Evolutionary conservation across 176 grass and related monocot genomes (phyloP), one percentile per base, ranked within the genome.

Genomic region (Oryza glaberrima): DNA sequence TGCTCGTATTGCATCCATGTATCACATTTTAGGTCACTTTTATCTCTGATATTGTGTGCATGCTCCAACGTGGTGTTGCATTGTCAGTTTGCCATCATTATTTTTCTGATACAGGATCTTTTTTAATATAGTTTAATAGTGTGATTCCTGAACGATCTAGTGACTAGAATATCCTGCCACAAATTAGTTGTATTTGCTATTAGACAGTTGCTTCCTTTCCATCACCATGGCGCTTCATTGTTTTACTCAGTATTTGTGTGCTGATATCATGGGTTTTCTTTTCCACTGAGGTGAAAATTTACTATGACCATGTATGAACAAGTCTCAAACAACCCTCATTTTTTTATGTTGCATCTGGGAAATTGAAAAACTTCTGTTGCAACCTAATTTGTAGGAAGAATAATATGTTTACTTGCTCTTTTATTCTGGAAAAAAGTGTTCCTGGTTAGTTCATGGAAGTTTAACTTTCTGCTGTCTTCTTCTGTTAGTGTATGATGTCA

Each of bases 401-500:
- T 47, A 35, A 5, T 45, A 20, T 19, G 16, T 38, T 13, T 79
- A 38, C 9, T 40, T 6, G n/a, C 47, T 73, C 2, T 70, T 69
- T 60, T 51, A 67, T 79, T 48, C 17, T 69, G 12, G 7, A 0
- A 28, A 28, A 69, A 70, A 12, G 19, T 34, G n/a, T 68, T 75
- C 79, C 68, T 68, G 47, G 36, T 66, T 69, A 60, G 51, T 19
- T 47, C 45, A 17, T 70, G 72, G 19, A 58, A 78, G 11, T 75
- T 83, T 90, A 75, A 87, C 64, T 90, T 86, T 73, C 15, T 78
- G 38, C 4, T 90, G 30, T 82, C 76, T 85, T 89, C 67, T 87
- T 65, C 76, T 91, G 32, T 75, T 92, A 99, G 96, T 99, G 79
- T 99, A 99, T 89, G 96, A 99, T 67, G 93, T 96, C 70, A 99